Conservation (phyloP, 2,329 filamentous ascomycete species). For the Colletotrichum salicis region DNA sequence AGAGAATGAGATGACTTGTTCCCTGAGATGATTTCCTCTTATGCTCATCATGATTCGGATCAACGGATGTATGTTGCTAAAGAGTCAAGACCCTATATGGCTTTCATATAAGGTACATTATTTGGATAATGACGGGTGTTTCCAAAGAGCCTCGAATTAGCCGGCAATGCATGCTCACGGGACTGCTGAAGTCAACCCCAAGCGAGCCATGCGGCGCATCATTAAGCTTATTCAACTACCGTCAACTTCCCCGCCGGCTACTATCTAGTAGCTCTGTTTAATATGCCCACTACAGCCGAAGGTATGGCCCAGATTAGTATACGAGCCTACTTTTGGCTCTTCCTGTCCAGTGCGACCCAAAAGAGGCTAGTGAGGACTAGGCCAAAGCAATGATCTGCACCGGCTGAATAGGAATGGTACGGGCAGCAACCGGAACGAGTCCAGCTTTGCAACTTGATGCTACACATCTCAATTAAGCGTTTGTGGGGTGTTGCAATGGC, state of each 20-base stretch:
- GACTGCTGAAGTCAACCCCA: not conserved
- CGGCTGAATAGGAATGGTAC: slow-evolving; percentile 11
- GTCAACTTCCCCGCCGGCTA: not conserved
- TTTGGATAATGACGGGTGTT: not conserved
- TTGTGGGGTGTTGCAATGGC: not conserved
- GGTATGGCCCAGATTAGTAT: not conserved
- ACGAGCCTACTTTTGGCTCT: not conserved
- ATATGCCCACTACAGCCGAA: not conserved
- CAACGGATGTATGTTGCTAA: not conserved
- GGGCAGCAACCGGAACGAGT: no score
- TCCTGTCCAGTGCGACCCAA: not conserved
- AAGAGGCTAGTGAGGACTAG: not conserved
- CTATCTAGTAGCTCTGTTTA: not conserved
- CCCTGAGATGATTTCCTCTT: not conserved
- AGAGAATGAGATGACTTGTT: not conserved
- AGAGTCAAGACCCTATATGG: no score
- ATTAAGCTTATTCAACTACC: not conserved
- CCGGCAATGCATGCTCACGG: not conserved
- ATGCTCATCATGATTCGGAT: not conserved
- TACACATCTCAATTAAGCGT: not conserved
- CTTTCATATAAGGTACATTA: not conserved
- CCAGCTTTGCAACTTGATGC: not conserved
- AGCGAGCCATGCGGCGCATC: not conserved
- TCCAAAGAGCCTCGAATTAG: not conserved
- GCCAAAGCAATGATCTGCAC: not conserved